Evolutionary conservation across 2,329 filamentous ascomycete genomes (phyloP).

Genomic region (Cytospora leucostoma): DNA sequence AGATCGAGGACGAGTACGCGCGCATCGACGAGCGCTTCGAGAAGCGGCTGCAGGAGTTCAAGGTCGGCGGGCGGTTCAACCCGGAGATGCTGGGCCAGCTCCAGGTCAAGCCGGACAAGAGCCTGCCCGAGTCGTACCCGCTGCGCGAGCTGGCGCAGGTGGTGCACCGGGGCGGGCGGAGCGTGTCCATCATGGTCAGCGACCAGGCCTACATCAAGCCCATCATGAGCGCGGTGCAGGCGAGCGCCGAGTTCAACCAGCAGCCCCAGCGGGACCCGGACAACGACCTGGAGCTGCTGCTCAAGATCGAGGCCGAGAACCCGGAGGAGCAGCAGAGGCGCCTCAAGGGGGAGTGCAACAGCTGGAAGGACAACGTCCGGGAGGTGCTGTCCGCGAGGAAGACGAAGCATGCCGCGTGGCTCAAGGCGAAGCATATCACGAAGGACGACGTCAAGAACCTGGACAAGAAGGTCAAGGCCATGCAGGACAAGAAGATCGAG

Average conservation of each 20-base stretch:
- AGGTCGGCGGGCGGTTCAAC: constrained; percentile 54
- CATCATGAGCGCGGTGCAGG: constrained; percentile 57
- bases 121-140: constrained; percentile 42
- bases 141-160: constrained; percentile 59
- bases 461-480: constrained; percentile 51
- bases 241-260: constrained; percentile 58
- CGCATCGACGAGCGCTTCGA: constrained; percentile 41
- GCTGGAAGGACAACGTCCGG: constrained; percentile 54
- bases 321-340: constrained; percentile 48
- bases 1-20: constrained; percentile 33
- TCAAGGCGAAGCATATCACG: constrained; percentile 44
- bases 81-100: constrained; percentile 51
- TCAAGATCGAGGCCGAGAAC: constrained; percentile 55
- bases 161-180: constrained; percentile 48
- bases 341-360: constrained; percentile 49
- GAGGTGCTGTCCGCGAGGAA: constrained; percentile 50
- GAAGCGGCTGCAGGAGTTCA: constrained; percentile 44
- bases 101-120: constrained; percentile 40
- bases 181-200: constrained; percentile 42
- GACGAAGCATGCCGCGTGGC: constrained; percentile 53
- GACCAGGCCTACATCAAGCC: constrained; percentile 51
- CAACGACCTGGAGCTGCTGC: constrained; percentile 60
- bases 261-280: constrained; percentile 60
- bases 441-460: constrained; percentile 45
- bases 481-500: constrained; percentile 56